These are phyloP conservation scores for Herpetomonas tarakana DNA, from an alignment of 208 protist genomes.

Conservation along the genomic window DNA sequence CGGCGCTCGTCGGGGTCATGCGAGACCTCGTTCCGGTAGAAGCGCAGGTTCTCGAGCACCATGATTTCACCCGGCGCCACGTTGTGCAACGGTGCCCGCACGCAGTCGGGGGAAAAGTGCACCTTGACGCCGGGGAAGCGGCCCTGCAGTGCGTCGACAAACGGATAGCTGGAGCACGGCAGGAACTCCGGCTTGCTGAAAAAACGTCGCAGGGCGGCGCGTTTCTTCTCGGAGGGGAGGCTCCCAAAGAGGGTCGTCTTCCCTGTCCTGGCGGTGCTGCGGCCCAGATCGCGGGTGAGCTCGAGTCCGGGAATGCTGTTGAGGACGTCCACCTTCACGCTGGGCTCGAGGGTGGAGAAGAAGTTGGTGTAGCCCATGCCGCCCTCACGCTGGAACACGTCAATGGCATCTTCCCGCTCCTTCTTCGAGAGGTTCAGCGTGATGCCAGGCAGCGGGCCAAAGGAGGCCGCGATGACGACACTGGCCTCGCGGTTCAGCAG, in stretches of 20 bases:
- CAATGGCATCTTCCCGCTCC: constrained; percentile 47
- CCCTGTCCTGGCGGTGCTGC: constrained; percentile 29
- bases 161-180: constrained; percentile 41
- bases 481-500: constrained; percentile 47
- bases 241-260: constrained; percentile 55
- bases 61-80: constrained; percentile 48
- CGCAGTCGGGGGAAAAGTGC: constrained; percentile 52
- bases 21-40: constrained; percentile 74
- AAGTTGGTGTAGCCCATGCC: constrained; percentile 71
- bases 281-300: constrained; percentile 8
- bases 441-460: constrained; percentile 47
- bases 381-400: constrained; percentile 57
- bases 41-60: constrained; percentile 76
- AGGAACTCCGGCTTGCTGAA: constrained; percentile 47
- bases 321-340: constrained; percentile 55
- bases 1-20: constrained; percentile 37
- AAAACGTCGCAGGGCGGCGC: constrained; percentile 25
- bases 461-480: constrained; percentile 59
- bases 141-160: constrained; percentile 41
- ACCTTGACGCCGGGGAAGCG: constrained; percentile 52
- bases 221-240: constrained; percentile 47
- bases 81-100: constrained; percentile 37
- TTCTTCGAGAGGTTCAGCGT: constrained; percentile 36
- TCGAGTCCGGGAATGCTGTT: constrained; percentile 24
- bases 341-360: constrained; percentile 40